Conservation (phyloP, 768 basidiomycete genomes). For the Termitomyces sp. region DNA sequence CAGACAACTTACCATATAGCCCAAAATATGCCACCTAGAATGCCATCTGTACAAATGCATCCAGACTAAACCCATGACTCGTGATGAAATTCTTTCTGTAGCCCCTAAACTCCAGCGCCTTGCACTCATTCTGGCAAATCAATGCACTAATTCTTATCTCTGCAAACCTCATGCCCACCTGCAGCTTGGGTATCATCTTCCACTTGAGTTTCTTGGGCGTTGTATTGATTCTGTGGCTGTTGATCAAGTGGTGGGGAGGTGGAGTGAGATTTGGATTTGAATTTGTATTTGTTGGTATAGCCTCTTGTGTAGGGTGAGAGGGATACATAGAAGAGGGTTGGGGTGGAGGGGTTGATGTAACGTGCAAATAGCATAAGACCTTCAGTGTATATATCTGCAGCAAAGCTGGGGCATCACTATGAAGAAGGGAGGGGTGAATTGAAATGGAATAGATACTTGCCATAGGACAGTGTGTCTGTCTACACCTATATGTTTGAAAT, state of each 20-base stretch:
- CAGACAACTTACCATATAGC: constrained; percentile 57
- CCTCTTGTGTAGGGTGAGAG: constrained; percentile 75
- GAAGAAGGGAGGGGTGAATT: not conserved
- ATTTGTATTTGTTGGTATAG: constrained; percentile 46
- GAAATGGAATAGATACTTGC: constrained; percentile 22
- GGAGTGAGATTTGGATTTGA: constrained; percentile 5
- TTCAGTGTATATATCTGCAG: constrained; percentile 93
- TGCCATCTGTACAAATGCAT: constrained; percentile 98
- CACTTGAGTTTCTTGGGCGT: constrained; percentile 96
- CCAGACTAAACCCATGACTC: constrained; percentile 91
- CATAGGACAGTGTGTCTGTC: constrained; percentile 95
- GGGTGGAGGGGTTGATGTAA: constrained; percentile 92
- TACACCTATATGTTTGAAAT: constrained; percentile 97
- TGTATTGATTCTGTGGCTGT: constrained; percentile 57
- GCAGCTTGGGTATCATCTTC: constrained; percentile 79
- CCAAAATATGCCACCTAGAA: constrained; percentile 97
- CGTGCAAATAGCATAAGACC: constrained; percentile 95
- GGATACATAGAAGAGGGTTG: constrained; percentile 87
- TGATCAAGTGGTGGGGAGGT: not conserved
- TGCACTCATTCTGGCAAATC: constrained; percentile 98
- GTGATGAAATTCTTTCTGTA: constrained; percentile 97
- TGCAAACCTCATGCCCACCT: constrained; percentile 84
- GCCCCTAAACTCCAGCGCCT: constrained; percentile 87
- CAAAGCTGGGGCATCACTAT: constrained; percentile 41
- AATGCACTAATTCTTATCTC: constrained; percentile 92